Evolutionary conservation across 495 filamentous ascomycete species (phyloP).

Genomic region (Lineolata rhizophorae): DNA sequence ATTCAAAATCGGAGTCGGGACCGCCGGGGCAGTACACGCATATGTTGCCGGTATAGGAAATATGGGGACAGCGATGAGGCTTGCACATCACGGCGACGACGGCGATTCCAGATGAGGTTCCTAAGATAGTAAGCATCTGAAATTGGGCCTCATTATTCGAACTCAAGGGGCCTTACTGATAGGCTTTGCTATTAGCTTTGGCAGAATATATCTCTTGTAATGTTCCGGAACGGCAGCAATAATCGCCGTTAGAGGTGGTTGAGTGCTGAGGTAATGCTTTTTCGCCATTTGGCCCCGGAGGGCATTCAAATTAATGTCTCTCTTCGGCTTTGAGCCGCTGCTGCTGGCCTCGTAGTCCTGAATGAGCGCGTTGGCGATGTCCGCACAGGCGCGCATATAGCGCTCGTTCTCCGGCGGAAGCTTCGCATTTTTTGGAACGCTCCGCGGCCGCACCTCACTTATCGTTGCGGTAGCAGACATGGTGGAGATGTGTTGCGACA

Average conservation of each 20-base stretch:
- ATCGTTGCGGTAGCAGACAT: slow-evolving; percentile 42
- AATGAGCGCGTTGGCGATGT: slow-evolving; percentile 81
- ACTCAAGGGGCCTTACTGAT: slow-evolving; percentile 55
- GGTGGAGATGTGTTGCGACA: slow-evolving; percentile 8
- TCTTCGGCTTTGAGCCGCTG: slow-evolving; percentile 45
- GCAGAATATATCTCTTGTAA: slow-evolving; percentile 97
- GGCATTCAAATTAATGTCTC: slow-evolving; percentile 82
- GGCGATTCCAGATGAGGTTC: slow-evolving; percentile 91
- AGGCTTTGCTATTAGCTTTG: slow-evolving; percentile 86
- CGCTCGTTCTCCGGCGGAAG: slow-evolving; percentile 81
- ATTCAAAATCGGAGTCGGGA: slow-evolving; percentile 95
- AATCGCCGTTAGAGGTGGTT: slow-evolving; percentile 86
- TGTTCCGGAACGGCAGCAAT: slow-evolving; percentile 94
- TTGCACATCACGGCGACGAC: slow-evolving; percentile 99
- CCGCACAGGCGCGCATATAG: slow-evolving; percentile 79
- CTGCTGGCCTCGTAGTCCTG: slow-evolving; percentile 69
- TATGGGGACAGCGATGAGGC: slow-evolving; percentile 91
- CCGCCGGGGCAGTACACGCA: slow-evolving; percentile 98
- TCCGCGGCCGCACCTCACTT: slow-evolving; percentile 25
- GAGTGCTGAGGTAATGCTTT: slow-evolving; percentile 66
- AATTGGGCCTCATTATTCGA: too few species aligned
- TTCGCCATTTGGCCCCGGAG: slow-evolving; percentile 73
- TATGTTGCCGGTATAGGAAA: slow-evolving; percentile 94
- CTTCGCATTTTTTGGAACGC: slow-evolving; percentile 44
- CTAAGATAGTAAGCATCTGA: too few species aligned